Evolutionary conservation across 2,329 filamentous ascomycete genomes (phyloP), one percentile per base, ranked within the genome.

Genomic region (Pseudogymnoascus sp.): DNA sequence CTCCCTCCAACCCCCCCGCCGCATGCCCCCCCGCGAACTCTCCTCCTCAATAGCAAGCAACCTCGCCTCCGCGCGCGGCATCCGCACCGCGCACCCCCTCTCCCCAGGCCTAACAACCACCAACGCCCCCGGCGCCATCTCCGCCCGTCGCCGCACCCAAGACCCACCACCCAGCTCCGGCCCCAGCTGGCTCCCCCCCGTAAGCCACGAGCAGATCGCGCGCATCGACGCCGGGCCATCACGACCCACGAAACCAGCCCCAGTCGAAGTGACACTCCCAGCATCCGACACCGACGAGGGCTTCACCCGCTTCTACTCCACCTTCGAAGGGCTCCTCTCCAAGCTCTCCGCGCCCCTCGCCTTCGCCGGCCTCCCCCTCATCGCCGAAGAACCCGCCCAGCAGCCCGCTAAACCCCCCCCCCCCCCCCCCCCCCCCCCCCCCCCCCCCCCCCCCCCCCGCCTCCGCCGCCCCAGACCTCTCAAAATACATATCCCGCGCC

Each of bases 281-380:
- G 64, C 62, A 35, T 64, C 65, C 78, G 76, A 69, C 6, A 71
- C 76, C 1, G 91, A 96, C 33, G 92, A 93, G 64, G 88, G 90
- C 5, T 99, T 97, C 73, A 85, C 90, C 6, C 86, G 87, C 62
- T 99, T 97, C 77, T 99, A 97, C 76, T 93, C 84, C 64, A 92
- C 91, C 1, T 96, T 97, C 71, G 92, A 93, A 63, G 91, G 84
- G 62, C 84, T 97, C 59, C 90, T 97, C 72, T 95, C 91, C 66
- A 89, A 88, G 69, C 84, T 97, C 11, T 96, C 93, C 0, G 92
- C 93, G 0, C 93, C 93, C 1, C 80, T 99, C 31, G 93, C 93
- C 3, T 99, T 97, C 77, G 91, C 95, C 4, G 93, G 93, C 0
- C 83, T 99, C 8, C 95, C 95, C 0, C 80, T 99, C 4, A 83